These are phyloP conservation scores for Sugiyamaella lignohabitans DNA, from an alignment of 805 yeast genomes.

Conservation along the genomic window DNA sequence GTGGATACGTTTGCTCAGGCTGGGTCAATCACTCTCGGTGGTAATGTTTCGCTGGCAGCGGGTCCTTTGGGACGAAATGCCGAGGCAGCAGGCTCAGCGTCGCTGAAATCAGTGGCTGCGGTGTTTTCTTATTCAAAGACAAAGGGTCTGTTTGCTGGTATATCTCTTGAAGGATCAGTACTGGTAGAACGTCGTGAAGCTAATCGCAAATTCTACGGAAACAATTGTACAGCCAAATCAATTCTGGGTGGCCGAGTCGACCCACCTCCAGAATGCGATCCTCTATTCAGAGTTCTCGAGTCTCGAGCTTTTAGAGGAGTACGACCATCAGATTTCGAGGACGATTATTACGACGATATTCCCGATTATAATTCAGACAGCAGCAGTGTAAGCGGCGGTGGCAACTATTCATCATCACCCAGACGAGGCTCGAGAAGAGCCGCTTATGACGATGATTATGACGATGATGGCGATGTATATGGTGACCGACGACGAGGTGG, in stretches of 20 bases:
- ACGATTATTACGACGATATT: conserved; percentile 61
- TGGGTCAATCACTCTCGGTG: conserved; percentile 93
- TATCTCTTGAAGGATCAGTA: conserved; percentile 93
- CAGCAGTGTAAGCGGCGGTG: conserved; percentile 12
- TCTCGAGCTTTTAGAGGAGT: conserved; percentile 60
- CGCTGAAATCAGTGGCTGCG: conserved; percentile 79
- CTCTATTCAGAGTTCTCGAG: conserved; percentile 78
- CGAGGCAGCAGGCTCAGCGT: conserved; percentile 94
- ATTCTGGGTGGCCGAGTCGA: conserved; percentile 84
- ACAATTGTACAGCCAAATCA: conserved; percentile 76
- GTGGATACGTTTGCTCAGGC: conserved; percentile 90
- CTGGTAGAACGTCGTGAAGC: conserved; percentile 97
- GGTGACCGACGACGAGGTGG: conserved; percentile 22
- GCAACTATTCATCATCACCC: conserved; percentile 18
- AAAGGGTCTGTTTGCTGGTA: conserved; percentile 95
- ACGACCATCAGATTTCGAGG: conserved; percentile 47
- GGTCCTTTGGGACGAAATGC: conserved; percentile 98
- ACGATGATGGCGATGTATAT: conserved; percentile 21
- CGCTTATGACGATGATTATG: conserved; percentile 19
- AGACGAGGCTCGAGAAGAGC: conserved; percentile 20
- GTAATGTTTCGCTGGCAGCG: conserved; percentile 91
- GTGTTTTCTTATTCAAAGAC: conserved; percentile 91
- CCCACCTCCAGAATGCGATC: conserved; percentile 85
- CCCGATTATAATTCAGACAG: conserved; percentile 60
- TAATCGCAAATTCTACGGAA: conserved; percentile 89